Base-by-base conservation (phyloP, 163 green algal genomes). In the Chlamydomonas reinhardtii region DNA sequence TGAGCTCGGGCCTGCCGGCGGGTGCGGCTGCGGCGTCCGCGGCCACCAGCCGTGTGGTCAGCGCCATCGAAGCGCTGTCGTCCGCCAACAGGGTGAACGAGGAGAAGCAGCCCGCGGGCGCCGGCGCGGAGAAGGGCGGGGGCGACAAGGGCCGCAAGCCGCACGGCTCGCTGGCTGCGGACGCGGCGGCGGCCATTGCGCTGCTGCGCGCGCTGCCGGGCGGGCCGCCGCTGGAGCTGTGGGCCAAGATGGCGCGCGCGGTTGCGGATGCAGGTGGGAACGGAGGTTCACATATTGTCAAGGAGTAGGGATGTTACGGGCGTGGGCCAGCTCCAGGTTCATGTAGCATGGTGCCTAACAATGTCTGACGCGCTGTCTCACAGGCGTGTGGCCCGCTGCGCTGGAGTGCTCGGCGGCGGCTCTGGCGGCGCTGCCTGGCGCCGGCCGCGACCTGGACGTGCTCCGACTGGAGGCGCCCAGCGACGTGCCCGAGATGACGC, bases 161-260 rank as follows among this genome's bases (percentile, higher is more conserved):
- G 27, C n/a, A 75, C 3, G 65, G 76, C 12, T n/a, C 54, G 24
- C 39, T 88, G 20, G 71, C 39, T 3, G 48, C 79, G 15, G 86
- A 90, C 48, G 75, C 84, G 29, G 66, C 72, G 34, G 79, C 78
- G 29, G 86, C 79, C 12, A 74, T 90, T 29, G 70, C 72, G 43
- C 76, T 90, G 79, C 69, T 85, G 79, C 79, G 79, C n/a, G 52
- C 79, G 68, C 79, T 85, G 79, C 79, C 62, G 2, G 79, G 79
- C 32, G 79, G 79, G 24, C 48, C 79, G 24, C 79, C 79, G 61
- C 54, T 93, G 32, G 90, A 94, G 84, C 88, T 94, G 27, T 94
- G 91, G 91, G 76, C 91, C 19, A 92, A 92, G 86, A 88, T 93
- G 1, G 76, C 90, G 2, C 48, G 86, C 0, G 91, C 91, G 14